phyloP scores from a whole-genome alignment of 2,329 filamentous ascomycete genomes.

The Cladosporium sp. region DNA sequence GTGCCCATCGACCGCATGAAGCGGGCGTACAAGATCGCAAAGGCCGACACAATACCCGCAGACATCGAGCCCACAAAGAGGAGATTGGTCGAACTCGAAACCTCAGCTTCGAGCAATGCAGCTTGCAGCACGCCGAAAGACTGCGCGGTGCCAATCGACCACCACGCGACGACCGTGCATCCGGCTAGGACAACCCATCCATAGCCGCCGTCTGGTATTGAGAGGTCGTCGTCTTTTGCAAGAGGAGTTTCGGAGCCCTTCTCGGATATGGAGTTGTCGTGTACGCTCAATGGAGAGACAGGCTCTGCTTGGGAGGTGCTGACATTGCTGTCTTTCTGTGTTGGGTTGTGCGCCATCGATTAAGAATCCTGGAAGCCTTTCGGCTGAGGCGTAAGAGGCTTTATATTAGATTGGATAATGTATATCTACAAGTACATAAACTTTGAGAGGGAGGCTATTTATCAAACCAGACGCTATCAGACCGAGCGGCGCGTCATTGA shows the following conservation, averaged over 20 bases:
- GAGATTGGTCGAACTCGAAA: slow-evolving; percentile 47
- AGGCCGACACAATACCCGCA: slow-evolving; percentile 44
- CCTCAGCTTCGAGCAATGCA: slow-evolving; percentile 45
- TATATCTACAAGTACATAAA: too few species aligned
- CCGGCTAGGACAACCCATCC: slow-evolving; percentile 3
- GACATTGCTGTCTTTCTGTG: too few species aligned
- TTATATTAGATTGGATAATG: too few species aligned
- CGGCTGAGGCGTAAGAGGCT: too few species aligned
- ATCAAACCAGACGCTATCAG: too few species aligned
- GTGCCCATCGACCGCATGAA: slow-evolving; percentile 47
- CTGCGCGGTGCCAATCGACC: slow-evolving; percentile 48
- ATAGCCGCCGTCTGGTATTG: slow-evolving; percentile 5
- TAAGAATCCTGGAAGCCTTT: too few species aligned
- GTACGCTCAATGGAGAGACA: not conserved
- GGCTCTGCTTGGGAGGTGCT: too few species aligned
- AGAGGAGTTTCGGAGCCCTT: not conserved
- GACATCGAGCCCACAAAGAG: slow-evolving; percentile 54
- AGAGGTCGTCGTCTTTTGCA: not conserved
- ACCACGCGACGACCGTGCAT: slow-evolving; percentile 17
- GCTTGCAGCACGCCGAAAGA: slow-evolving; percentile 57
- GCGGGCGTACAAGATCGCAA: slow-evolving; percentile 49
- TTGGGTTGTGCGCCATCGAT: too few species aligned
- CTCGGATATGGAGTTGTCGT: slow-evolving; percentile 1
- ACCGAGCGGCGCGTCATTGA: too few species aligned
- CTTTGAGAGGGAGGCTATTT: too few species aligned